These are phyloP conservation scores for Grigorovia jiainica DNA, from an alignment of 805 yeast species.

Conservation along the genomic window DNA sequence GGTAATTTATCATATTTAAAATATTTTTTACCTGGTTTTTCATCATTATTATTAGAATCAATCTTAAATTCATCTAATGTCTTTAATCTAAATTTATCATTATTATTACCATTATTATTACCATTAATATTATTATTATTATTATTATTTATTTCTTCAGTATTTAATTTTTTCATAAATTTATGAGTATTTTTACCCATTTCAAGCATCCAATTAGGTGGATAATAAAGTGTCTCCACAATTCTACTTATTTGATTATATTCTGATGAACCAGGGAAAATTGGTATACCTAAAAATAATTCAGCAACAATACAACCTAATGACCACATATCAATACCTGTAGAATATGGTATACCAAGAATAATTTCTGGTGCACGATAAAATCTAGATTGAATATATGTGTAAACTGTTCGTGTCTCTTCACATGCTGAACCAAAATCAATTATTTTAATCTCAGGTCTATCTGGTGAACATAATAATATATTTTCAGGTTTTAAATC, in stretches of 20 bases:
- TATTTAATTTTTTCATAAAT: constrained; percentile 33
- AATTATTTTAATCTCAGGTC: constrained; percentile 81
- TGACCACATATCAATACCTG: constrained; percentile 97
- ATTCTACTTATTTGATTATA: constrained; percentile 82
- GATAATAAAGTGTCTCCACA: constrained; percentile 70
- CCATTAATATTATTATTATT: neutral
- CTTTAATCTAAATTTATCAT: constrained; percentile 31
- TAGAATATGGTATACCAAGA: constrained; percentile 82
- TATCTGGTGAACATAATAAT: constrained; percentile 55
- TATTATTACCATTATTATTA: neutral
- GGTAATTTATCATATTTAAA: constrained; percentile 55
- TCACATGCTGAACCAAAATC: constrained; percentile 97
- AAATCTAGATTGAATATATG: constrained; percentile 87
- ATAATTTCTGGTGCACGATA: constrained; percentile 94
- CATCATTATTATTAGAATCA: constrained; percentile 30
- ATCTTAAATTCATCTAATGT: constrained; percentile 39
- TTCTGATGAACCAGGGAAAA: constrained; percentile 92
- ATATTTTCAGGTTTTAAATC: constrained; percentile 96
- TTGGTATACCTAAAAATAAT: constrained; percentile 79
- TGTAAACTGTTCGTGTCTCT: constrained; percentile 78
- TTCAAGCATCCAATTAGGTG: constrained; percentile 95
- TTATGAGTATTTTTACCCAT: constrained; percentile 78
- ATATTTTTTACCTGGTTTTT: constrained; percentile 78
- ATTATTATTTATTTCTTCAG: constrained; percentile 2
- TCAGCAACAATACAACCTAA: constrained; percentile 90